These are phyloP conservation scores for Hymenoscyphus salicellus DNA, from an alignment of 2,329 filamentous ascomycete genomes.

Conservation along the genomic window DNA sequence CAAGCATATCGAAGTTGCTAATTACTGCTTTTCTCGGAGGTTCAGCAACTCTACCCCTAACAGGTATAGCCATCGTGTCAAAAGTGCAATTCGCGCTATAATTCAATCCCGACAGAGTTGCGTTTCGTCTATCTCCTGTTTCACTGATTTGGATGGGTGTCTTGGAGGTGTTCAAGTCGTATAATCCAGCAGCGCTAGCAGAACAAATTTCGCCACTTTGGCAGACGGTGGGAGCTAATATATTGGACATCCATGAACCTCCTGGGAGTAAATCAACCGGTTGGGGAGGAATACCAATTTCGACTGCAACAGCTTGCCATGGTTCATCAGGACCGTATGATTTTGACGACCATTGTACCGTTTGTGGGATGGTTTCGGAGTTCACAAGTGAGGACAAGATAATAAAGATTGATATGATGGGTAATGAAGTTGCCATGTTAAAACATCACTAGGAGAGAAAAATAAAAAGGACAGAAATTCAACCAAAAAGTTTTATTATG, in stretches of 20 bases:
- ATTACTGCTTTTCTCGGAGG: background rate
- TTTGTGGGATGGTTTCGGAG: constrained; percentile 5
- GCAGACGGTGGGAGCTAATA: constrained; percentile 17
- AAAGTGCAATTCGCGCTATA: constrained; percentile 17
- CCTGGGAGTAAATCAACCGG: constrained; percentile 21
- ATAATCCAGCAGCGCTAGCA: constrained; percentile 13
- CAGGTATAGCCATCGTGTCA: constrained; percentile 14
- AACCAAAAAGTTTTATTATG: too few species aligned
- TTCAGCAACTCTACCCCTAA: constrained; percentile 8
- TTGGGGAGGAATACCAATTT: constrained; percentile 18
- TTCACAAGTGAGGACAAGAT: too few species aligned
- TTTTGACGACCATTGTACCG: constrained; percentile 18
- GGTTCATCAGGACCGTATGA: constrained; percentile 24
- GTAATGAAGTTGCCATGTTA: too few species aligned
- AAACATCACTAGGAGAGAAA: too few species aligned
- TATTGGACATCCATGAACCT: constrained; percentile 15
- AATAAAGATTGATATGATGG: too few species aligned
- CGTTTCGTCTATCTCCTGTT: constrained; percentile 7
- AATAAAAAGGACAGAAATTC: too few species aligned
- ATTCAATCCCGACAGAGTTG: background rate
- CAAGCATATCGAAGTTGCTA: constrained; percentile 18
- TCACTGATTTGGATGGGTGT: constrained; percentile 10
- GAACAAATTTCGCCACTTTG: background rate
- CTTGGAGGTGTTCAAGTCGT: constrained; percentile 11
- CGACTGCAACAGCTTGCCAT: constrained; percentile 23